Percentiles rank a stretch among this genome's conserved stretches.
These are phyloP conservation scores for Viola odorata DNA, from an alignment of 345 rosid species.

Conservation along the genomic window DNA sequence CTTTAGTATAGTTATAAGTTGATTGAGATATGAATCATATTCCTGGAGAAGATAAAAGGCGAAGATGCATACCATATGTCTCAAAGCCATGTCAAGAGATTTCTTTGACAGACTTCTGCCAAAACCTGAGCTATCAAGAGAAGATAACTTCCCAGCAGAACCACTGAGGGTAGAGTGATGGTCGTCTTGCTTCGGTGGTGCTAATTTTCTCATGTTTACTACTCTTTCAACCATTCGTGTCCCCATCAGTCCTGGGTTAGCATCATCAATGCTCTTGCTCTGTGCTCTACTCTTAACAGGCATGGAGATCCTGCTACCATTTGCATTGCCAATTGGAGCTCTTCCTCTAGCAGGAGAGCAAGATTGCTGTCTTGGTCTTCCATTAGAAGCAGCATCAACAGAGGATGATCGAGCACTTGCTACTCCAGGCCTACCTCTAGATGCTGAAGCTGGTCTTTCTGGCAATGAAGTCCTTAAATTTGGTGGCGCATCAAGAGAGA, in stretches of 20 bases:
- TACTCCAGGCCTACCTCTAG: constrained; percentile 19
- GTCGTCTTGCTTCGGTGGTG: constrained; percentile 34
- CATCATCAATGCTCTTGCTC: constrained; percentile 13
- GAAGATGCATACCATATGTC: constrained; percentile 22
- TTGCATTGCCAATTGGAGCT: constrained; percentile 2
- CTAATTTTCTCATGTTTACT: constrained; percentile 27
- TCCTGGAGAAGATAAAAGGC: neutral
- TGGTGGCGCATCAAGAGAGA: constrained; percentile 26
- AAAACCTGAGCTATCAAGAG: constrained; percentile 23
- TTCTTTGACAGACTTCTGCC: constrained; percentile 26
- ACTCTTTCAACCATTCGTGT: constrained; percentile 30
- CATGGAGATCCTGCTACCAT: neutral
- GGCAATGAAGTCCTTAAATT: constrained; percentile 23
- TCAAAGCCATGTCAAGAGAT: constrained; percentile 29
- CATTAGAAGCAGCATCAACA: constrained; percentile 30
- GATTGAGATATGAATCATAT: neutral
- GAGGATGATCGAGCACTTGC: constrained; percentile 31
- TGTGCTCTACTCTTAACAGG: constrained; percentile 15
- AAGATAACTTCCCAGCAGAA: constrained; percentile 23
- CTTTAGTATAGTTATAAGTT: neutral
- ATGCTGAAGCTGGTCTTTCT: constrained; percentile 28
- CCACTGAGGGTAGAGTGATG: constrained; percentile 19
- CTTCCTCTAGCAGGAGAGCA: constrained; percentile 25
- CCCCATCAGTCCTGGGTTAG: constrained; percentile 27
- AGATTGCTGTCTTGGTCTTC: constrained; percentile 22